phyloP scores from a whole-genome alignment of 2,329 filamentous ascomycete species.

The Aspergillus flavus region DNA sequence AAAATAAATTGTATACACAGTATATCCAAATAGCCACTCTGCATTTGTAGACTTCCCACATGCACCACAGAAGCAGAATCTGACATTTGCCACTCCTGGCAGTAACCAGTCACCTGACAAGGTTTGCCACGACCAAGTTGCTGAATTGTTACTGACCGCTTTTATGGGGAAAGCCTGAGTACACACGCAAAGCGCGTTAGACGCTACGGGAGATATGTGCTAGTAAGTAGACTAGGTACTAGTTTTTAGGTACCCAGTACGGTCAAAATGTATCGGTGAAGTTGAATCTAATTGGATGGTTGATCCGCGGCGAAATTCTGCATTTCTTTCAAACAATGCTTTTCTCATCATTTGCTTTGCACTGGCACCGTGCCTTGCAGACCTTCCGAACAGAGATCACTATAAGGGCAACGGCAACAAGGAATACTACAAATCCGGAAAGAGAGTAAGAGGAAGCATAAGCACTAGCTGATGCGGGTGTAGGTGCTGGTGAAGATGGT shows the following conservation, averaged over 20 bases:
- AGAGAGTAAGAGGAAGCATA: constrained; percentile 13
- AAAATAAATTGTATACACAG: neutral
- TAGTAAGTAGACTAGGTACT: neutral
- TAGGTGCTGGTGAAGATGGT: constrained; percentile 9
- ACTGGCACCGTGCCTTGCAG: constrained; percentile 10
- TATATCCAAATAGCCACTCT: neutral
- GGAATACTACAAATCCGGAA: constrained; percentile 21
- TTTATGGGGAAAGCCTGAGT: neutral
- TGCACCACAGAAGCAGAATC: neutral
- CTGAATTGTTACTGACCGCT: constrained; percentile 5
- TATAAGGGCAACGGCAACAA: constrained; percentile 23
- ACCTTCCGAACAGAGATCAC: constrained; percentile 18
- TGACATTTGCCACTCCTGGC: constrained; percentile 6
- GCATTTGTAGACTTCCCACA: neutral
- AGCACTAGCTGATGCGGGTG: neutral
- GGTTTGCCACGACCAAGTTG: constrained; percentile 5
- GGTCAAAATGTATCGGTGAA: neutral
- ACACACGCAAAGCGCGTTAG: neutral
- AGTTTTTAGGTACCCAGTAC: neutral
- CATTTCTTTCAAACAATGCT: constrained; percentile 16
- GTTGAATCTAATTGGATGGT: neutral
- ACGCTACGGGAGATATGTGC: neutral
- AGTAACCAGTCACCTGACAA: constrained; percentile 2
- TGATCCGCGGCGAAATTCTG: neutral
- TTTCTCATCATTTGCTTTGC: constrained; percentile 18